Evolutionary conservation across 768 basidiomycete genomes (phyloP).

Genomic region (Mycena epipterygia): DNA sequence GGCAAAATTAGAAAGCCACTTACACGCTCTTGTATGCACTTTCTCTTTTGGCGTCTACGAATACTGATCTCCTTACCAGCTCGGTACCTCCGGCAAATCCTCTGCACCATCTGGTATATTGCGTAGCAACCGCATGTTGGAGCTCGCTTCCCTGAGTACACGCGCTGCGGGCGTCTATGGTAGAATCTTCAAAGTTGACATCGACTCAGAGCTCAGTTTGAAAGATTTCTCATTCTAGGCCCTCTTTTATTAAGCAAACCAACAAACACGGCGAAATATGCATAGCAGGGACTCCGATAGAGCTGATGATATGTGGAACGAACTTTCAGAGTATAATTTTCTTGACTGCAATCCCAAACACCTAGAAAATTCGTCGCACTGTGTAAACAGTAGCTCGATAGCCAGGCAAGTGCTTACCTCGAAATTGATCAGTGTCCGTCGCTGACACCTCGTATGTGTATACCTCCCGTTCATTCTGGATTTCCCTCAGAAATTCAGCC

Average conservation of each 20-base stretch:
- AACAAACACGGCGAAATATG: not conserved
- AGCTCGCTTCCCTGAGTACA: too few species aligned
- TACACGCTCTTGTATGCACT: too few species aligned
- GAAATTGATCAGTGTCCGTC: slow-evolving; percentile 7
- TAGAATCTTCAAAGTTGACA: slow-evolving; percentile 2
- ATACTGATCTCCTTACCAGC: too few species aligned
- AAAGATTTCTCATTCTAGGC: slow-evolving; percentile 4
- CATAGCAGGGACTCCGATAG: slow-evolving; percentile 8
- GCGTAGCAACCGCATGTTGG: too few species aligned
- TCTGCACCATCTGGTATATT: too few species aligned
- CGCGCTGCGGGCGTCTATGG: not conserved
- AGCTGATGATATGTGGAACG: slow-evolving; percentile 7
- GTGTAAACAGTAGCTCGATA: slow-evolving; percentile 11
- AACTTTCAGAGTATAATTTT: slow-evolving; percentile 10
- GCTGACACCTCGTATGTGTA: slow-evolving; percentile 9
- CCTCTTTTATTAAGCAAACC: not conserved
- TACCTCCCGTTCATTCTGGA: not conserved
- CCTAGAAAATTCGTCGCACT: not conserved
- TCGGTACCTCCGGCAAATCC: too few species aligned
- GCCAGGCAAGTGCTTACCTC: slow-evolving; percentile 12
- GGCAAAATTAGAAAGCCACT: too few species aligned
- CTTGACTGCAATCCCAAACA: slow-evolving; percentile 17
- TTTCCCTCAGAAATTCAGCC: not conserved
- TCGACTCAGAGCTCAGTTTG: not conserved
- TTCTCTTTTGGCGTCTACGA: too few species aligned